Percentiles rank a stretch among this genome's conserved stretches.
Conservation (phyloP, 2,329 filamentous ascomycete species). For the Aureobasidium pullulans region DNA sequence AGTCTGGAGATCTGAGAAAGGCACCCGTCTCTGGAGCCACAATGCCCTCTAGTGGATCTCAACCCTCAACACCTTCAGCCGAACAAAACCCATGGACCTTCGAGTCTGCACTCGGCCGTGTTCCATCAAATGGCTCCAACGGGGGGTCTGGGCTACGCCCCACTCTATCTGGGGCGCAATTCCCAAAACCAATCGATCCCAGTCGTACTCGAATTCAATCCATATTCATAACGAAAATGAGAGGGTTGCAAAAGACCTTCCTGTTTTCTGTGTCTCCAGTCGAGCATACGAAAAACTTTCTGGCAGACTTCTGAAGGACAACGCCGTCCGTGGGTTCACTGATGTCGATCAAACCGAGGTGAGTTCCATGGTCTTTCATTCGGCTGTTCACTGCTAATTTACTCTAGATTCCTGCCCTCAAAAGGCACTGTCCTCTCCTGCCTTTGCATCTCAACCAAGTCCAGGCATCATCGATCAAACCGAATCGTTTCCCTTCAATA, state of each 20-base stretch:
- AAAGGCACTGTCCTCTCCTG: constrained; percentile 46
- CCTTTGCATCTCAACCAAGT: background rate
- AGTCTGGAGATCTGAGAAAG: constrained; percentile 56
- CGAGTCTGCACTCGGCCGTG: constrained; percentile 28
- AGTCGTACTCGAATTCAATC: too few species aligned
- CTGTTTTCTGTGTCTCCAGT: constrained; percentile 60
- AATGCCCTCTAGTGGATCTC: constrained; percentile 48
- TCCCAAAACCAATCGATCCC: background rate
- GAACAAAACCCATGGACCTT: constrained; percentile 39
- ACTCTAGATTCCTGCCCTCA: constrained; percentile 45
- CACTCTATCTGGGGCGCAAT: constrained; percentile 3
- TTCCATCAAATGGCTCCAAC: constrained; percentile 31
- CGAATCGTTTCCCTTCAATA: constrained; percentile 66
- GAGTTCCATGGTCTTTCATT: too few species aligned
- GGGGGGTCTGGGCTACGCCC: background rate
- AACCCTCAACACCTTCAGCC: constrained; percentile 69
- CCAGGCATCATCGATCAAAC: constrained; percentile 19
- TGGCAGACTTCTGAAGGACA: constrained; percentile 48
- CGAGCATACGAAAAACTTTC: constrained; percentile 56
- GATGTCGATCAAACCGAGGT: constrained; percentile 45
- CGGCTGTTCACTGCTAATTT: background rate
- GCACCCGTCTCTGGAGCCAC: constrained; percentile 64
- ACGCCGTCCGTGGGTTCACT: constrained; percentile 45
- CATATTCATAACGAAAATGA: constrained; percentile 42
- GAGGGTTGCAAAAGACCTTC: constrained; percentile 46